phyloP scores from a whole-genome alignment of 139 green algal species.

The Tetraselmis chui region DNA sequence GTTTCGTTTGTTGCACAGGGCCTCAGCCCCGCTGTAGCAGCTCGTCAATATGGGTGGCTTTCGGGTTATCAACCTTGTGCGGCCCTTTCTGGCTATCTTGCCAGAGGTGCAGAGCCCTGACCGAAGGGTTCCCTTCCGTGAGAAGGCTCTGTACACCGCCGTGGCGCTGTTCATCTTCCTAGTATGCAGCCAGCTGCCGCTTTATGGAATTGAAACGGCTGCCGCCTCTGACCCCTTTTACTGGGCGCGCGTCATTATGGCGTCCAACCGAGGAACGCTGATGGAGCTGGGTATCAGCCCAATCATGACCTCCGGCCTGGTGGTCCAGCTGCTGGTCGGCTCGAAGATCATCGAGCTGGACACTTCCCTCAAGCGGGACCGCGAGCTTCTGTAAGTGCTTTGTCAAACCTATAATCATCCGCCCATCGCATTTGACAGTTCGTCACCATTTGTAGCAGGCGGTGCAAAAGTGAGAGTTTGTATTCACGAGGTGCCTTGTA shows the following conservation, averaged over 20 bases:
- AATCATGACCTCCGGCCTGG: constrained; percentile 93
- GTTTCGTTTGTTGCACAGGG: too few relatives aligned
- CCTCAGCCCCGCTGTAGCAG: too few relatives aligned
- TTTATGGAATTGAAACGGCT: constrained; percentile 92
- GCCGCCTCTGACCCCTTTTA: constrained; percentile 90
- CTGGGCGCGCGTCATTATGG: constrained; percentile 97
- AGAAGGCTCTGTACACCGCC: constrained; percentile 87
- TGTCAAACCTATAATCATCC: not conserved
- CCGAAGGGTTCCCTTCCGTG: constrained; percentile 69
- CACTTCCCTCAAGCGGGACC: constrained; percentile 91
- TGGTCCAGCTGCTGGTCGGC: constrained; percentile 95
- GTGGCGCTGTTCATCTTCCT: constrained; percentile 96
- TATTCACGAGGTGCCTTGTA: too few relatives aligned
- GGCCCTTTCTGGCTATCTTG: constrained; percentile 79
- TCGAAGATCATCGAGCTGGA: constrained; percentile 98
- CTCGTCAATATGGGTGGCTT: constrained; percentile 16
- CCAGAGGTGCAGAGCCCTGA: constrained; percentile 75
- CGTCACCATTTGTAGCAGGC: too few relatives aligned
- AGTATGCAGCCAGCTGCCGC: constrained; percentile 93
- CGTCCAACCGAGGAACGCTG: constrained; percentile 88
- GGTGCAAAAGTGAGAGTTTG: too few relatives aligned
- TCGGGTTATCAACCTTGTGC: constrained; percentile 72
- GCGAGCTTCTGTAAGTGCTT: constrained; percentile 73
- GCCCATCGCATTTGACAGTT: too few relatives aligned
- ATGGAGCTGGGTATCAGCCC: constrained; percentile 98